Percentiles rank a stretch among this genome's conserved stretches.
Conservation (phyloP, 805 yeast species). For the Saturnispora gosingensis region DNA sequence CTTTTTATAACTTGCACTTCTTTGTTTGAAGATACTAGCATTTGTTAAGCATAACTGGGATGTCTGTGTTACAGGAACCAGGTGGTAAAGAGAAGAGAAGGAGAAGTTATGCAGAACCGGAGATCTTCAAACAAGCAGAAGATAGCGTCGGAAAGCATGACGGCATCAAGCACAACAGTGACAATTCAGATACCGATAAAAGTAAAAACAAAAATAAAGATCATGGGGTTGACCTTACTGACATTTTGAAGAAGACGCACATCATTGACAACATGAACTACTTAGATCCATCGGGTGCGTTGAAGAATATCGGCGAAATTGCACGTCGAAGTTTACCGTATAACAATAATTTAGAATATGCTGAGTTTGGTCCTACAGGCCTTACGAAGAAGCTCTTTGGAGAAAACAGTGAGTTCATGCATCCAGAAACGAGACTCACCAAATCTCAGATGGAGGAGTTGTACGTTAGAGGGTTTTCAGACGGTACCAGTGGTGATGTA, state of each 20-base stretch:
- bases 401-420: conserved; percentile 1
- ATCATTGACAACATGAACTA: neutral
- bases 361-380: conserved; percentile 3
- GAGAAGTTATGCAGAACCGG: neutral
- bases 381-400: conserved; percentile 1
- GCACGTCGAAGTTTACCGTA: neutral
- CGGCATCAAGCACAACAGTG: neutral
- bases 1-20: neutral
- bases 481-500: neutral
- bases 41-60: neutral
- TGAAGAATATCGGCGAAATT: neutral
- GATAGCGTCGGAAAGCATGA: neutral
- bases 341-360: neutral
- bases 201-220: neutral
- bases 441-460: neutral
- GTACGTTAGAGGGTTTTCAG: neutral
- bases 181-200: neutral
- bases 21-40: neutral
- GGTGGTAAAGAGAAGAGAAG: neutral
- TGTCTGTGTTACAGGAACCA: neutral
- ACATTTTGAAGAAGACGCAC: neutral
- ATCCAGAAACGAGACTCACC: conserved; percentile 1
- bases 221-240: neutral
- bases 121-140: neutral
- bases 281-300: neutral